phyloP scores from a whole-genome alignment of 306 rosid species.

The Rubus parviflorus region DNA sequence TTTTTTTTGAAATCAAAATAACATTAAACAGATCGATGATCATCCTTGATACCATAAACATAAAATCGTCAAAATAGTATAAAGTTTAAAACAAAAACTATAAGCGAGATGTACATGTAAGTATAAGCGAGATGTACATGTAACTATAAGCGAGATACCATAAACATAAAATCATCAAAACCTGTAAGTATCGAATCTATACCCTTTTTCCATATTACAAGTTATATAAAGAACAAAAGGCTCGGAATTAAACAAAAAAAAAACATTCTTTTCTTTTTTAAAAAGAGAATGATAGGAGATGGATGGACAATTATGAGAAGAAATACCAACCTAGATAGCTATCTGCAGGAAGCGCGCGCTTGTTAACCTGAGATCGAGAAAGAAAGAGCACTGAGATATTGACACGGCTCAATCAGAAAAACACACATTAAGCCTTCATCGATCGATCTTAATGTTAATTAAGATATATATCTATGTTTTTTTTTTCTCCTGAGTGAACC shows the following conservation, averaged over 20 bases:
- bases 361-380: too few species aligned
- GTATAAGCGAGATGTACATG: neutral
- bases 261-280: neutral
- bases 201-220: too few species aligned
- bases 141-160: neutral
- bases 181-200: too few species aligned
- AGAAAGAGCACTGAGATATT: conserved; percentile 46
- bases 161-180: too few species aligned
- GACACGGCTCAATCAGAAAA: conserved; percentile 58
- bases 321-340: neutral
- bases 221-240: neutral
- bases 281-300: neutral
- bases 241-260: neutral
- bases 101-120: neutral
- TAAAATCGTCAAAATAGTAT: too few species aligned
- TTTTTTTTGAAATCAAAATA: too few species aligned
- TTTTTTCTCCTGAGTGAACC: conserved; percentile 40
- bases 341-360: neutral
- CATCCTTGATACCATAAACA: too few species aligned
- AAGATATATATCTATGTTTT: neutral
- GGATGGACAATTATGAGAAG: neutral
- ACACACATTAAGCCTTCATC: neutral
- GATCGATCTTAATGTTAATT: neutral
- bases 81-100: too few species aligned
- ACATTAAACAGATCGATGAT: too few species aligned